Conservation (phyloP, 495 filamentous ascomycete genomes). For the Aspergillus sclerotioniger region DNA sequence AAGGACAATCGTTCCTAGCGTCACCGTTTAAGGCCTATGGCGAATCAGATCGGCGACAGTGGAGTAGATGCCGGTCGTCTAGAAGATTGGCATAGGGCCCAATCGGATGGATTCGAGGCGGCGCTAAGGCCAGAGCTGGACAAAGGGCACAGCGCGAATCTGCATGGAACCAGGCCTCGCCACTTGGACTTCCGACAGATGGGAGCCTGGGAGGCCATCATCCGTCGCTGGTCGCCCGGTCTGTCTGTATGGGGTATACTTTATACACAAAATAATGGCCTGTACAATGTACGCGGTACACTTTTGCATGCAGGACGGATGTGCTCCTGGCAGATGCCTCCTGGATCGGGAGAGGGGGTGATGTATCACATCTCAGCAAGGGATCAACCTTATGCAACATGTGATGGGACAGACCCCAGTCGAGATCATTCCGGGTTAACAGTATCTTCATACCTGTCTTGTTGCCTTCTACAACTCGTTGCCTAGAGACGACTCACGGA, state of each 20-base stretch:
- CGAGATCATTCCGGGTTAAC: slow-evolving; percentile 9
- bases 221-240: too few relatives aligned
- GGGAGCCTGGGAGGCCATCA: too few relatives aligned
- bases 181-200: too few relatives aligned
- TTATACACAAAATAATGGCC: too few relatives aligned
- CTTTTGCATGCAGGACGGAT: background rate
- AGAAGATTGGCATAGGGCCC: slow-evolving; percentile 19
- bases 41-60: slow-evolving; percentile 14
- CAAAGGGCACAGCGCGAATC: slow-evolving; percentile 7
- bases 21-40: slow-evolving; percentile 30
- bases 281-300: too few relatives aligned
- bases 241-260: too few relatives aligned
- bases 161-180: background rate
- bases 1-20: slow-evolving; percentile 38
- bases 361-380: slow-evolving; percentile 13
- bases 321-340: background rate
- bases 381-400: slow-evolving; percentile 9
- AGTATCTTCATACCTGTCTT: background rate
- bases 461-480: background rate
- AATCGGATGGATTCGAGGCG: slow-evolving; percentile 19
- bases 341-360: background rate
- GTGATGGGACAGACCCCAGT: background rate
- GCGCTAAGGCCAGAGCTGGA: slow-evolving; percentile 8
- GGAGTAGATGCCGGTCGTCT: slow-evolving; percentile 21
- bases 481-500: background rate